Percentiles rank a stretch among this genome's conserved stretches.
These are phyloP conservation scores for Penicillium dipodomyicola DNA, from an alignment of 495 filamentous ascomycete species.

Conservation along the genomic window DNA sequence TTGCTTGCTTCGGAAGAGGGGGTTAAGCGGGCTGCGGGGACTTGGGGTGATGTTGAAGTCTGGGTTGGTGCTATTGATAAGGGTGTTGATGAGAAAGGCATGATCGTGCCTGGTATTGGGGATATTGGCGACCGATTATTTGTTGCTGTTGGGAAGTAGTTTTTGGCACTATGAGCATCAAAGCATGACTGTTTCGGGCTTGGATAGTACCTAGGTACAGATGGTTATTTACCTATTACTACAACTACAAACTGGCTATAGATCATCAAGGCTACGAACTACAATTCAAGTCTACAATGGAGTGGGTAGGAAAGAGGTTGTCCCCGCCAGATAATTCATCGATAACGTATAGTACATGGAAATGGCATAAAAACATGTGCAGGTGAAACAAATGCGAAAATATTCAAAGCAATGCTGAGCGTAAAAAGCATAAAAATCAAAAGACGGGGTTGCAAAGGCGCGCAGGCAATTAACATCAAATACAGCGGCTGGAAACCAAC, in stretches of 20 bases:
- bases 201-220: not conserved
- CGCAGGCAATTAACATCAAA: slow-evolving; percentile 29
- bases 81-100: slow-evolving; percentile 68
- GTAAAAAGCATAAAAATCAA: slow-evolving; percentile 16
- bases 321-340: slow-evolving; percentile 41
- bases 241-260: not conserved
- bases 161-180: not conserved
- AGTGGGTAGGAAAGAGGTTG: not conserved
- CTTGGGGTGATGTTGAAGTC: slow-evolving; percentile 74
- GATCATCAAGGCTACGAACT: not conserved
- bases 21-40: slow-evolving; percentile 62
- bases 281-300: not conserved
- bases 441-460: slow-evolving; percentile 17
- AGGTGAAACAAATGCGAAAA: slow-evolving; percentile 21
- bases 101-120: slow-evolving; percentile 88
- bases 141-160: slow-evolving; percentile 85
- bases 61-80: slow-evolving; percentile 80
- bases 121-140: slow-evolving; percentile 93
- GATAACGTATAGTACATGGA: slow-evolving; percentile 49
- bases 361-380: slow-evolving; percentile 38
- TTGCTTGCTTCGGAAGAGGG: slow-evolving; percentile 70
- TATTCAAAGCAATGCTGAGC: slow-evolving; percentile 21
- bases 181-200: not conserved
- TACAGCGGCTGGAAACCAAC: slow-evolving; percentile 27
- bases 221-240: not conserved